Conservation (phyloP, 306 rosid genomes). For the Parietaria judaica region DNA sequence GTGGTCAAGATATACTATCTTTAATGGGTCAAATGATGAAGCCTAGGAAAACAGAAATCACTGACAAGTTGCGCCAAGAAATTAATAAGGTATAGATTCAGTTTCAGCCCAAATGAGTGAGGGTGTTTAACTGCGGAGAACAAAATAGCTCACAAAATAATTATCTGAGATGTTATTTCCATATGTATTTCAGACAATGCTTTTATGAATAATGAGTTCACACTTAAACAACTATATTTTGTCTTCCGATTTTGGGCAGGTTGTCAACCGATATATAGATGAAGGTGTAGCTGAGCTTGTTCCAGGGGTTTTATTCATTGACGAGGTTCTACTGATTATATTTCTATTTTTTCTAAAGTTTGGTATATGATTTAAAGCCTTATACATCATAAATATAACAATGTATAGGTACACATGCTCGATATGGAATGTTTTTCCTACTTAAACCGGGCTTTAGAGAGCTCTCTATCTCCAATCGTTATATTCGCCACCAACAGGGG, state of each 20-base stretch:
- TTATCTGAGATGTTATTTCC: background rate
- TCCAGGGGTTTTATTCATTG: slow-evolving; percentile 86
- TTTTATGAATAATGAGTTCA: background rate
- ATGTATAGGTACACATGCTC: slow-evolving; percentile 81
- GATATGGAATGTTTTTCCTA: slow-evolving; percentile 98
- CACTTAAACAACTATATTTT: background rate
- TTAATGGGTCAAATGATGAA: slow-evolving; percentile 99
- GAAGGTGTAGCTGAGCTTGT: slow-evolving; percentile 99
- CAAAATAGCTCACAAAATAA: background rate
- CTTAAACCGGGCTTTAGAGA: slow-evolving; percentile 91
- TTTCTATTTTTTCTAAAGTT: background rate
- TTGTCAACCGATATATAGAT: slow-evolving; percentile 85
- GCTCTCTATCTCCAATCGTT: slow-evolving; percentile 90
- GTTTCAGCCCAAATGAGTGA: background rate
- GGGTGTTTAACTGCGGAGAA: background rate
- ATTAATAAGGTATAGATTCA: slow-evolving; percentile 56
- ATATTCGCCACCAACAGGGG: slow-evolving; percentile 99
- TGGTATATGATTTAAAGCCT: slow-evolving; percentile 9
- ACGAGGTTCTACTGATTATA: slow-evolving; percentile 23
- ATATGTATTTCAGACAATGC: no score
- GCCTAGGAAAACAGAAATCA: slow-evolving; percentile 90
- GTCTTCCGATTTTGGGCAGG: slow-evolving; percentile 35
- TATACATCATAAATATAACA: slow-evolving; percentile 8
- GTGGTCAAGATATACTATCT: slow-evolving; percentile 93
- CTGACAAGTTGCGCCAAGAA: slow-evolving; percentile 89